Evolutionary conservation across 108 stramenopile species (phyloP).

Genomic region (Nannochloropsis oceanica): DNA sequence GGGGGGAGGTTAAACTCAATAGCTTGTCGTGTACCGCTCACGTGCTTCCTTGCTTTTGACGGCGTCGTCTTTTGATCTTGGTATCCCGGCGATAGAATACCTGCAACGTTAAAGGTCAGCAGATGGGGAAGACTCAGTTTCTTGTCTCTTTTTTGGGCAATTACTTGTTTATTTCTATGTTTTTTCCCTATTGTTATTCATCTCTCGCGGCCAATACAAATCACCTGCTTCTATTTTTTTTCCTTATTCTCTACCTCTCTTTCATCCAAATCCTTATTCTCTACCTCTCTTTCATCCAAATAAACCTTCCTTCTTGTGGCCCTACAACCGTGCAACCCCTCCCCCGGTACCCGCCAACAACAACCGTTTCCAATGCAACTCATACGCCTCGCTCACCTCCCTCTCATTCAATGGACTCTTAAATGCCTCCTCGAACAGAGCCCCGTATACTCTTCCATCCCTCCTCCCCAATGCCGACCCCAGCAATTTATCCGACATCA

Average conservation of each 20-base stretch:
- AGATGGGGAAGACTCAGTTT: no score
- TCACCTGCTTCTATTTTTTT: neutral
- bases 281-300: neutral
- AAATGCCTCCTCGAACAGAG: neutral
- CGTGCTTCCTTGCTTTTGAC: no score
- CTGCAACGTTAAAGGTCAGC: no score
- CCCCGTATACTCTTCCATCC: constrained; percentile 11
- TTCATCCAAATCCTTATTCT: neutral
- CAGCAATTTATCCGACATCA: constrained; percentile 24
- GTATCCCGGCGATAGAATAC: no score
- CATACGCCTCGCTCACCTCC: neutral
- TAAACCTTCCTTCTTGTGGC: neutral
- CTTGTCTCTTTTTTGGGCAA: no score
- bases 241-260: neutral
- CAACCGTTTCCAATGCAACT: neutral
- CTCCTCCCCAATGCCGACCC: constrained; percentile 10
- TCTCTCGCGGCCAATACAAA: neutral
- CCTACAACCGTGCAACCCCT: neutral
- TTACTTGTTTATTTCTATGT: no score
- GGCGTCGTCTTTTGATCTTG: no score
- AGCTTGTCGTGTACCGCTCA: no score
- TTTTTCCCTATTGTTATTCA: no score
- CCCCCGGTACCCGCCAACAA: neutral
- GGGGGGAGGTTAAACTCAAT: no score
- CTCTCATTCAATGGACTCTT: neutral